phyloP scores from a whole-genome alignment of 148 eudicot genomes.

The Agrostemma githago region DNA sequence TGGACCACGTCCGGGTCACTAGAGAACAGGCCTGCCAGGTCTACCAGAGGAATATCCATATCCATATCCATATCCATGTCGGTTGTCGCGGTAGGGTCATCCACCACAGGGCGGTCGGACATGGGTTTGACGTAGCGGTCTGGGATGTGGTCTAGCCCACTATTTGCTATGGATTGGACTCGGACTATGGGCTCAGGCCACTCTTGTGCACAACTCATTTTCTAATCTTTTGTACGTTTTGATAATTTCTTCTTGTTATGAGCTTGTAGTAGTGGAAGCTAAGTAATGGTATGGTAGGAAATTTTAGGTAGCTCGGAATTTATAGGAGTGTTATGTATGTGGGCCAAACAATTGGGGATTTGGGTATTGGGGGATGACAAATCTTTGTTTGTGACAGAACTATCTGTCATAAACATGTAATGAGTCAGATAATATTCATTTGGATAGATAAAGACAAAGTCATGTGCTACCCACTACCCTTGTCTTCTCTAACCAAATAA shows the following conservation, averaged over 20 bases:
- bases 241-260: background rate
- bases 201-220: slow-evolving; percentile 38
- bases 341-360: background rate
- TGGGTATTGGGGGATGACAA: no score
- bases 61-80: slow-evolving; percentile 30
- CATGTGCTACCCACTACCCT: no score
- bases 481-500: no score
- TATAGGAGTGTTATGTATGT: slow-evolving; percentile 12
- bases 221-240: background rate
- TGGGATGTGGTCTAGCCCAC: slow-evolving; percentile 45
- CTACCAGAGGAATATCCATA: slow-evolving; percentile 61
- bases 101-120: slow-evolving; percentile 39
- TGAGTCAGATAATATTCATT: no score
- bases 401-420: no score
- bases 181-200: slow-evolving; percentile 93
- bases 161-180: slow-evolving; percentile 77
- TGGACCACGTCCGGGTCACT: slow-evolving; percentile 10
- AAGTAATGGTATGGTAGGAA: background rate
- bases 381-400: no score
- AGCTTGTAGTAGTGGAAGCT: background rate
- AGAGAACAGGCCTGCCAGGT: slow-evolving; percentile 38
- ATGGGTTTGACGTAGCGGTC: slow-evolving; percentile 54
- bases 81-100: background rate
- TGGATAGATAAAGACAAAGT: no score
- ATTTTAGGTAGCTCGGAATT: slow-evolving; percentile 4